Percentiles rank a stretch among this genome's conserved stretches.
Evolutionary conservation across 2,329 filamentous ascomycete genomes (phyloP).

Genomic region (Fusarium hostae): DNA sequence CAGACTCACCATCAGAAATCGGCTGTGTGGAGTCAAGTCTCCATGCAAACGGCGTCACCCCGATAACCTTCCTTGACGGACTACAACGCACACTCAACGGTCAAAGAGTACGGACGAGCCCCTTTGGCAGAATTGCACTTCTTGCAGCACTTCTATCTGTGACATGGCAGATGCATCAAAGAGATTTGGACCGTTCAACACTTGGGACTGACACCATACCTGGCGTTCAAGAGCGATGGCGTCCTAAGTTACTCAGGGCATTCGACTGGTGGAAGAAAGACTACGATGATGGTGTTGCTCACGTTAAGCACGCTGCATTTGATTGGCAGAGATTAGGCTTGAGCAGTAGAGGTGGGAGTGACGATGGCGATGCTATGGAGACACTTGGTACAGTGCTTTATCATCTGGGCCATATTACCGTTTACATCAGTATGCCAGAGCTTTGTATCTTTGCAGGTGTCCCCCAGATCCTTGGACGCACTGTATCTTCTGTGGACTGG

Average conservation of each 20-base stretch:
- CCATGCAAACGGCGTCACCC: conserved; percentile 44
- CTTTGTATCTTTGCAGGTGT: conserved; percentile 46
- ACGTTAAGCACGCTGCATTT: conserved; percentile 44
- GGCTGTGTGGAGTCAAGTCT: conserved; percentile 46
- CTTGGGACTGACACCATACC: conserved; percentile 42
- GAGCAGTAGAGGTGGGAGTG: conserved; percentile 42
- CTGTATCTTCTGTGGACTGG: conserved; percentile 44
- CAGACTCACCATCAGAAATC: conserved; percentile 45
- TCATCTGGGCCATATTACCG: conserved; percentile 44
- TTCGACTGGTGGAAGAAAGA: conserved; percentile 48
- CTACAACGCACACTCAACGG: conserved; percentile 43
- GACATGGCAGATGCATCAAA: conserved; percentile 46
- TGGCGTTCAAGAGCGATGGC: conserved; percentile 45
- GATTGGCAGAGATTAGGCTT: conserved; percentile 44
- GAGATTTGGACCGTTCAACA: conserved; percentile 43
- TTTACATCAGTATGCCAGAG: conserved; percentile 46
- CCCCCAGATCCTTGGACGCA: conserved; percentile 43
- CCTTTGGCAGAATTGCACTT: conserved; percentile 43
- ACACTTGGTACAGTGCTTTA: conserved; percentile 44
- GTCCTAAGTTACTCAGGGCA: conserved; percentile 41
- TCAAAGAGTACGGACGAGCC: conserved; percentile 43
- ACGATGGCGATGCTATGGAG: conserved; percentile 45
- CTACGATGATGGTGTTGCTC: conserved; percentile 44
- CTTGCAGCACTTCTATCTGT: conserved; percentile 42
- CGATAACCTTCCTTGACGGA: conserved; percentile 44